These are phyloP conservation scores for Pascua guehoae DNA, from an alignment of 1,284 basidiomycete genomes.

Conservation along the genomic window DNA sequence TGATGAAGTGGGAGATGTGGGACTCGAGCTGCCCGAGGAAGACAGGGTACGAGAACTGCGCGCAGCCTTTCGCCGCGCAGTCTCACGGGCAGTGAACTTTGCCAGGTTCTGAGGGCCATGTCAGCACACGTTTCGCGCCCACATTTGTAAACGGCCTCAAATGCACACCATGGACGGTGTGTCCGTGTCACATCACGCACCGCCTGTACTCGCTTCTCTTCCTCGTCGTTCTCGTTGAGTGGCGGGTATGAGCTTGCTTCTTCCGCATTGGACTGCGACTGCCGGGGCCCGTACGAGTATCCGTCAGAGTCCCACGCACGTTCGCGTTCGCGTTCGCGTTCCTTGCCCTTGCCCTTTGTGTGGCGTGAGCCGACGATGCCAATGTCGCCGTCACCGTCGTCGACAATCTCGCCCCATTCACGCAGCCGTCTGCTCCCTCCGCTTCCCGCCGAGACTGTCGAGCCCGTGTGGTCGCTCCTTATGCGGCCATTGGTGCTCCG, in stretches of 20 bases:
- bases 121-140: slow-evolving; percentile 7
- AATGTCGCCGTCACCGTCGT: slow-evolving; percentile 23
- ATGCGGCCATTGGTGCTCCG: no score
- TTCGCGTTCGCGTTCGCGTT: slow-evolving; percentile 22
- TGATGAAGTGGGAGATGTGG: no score
- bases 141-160: no score
- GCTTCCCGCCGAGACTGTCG: slow-evolving; percentile 8
- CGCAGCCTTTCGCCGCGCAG: slow-evolving; percentile 40
- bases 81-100: slow-evolving; percentile 42
- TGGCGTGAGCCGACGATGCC: slow-evolving; percentile 6
- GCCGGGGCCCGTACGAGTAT: no score
- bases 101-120: slow-evolving; percentile 39
- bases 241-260: slow-evolving; percentile 39
- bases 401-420: not conserved
- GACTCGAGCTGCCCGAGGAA: slow-evolving; percentile 14
- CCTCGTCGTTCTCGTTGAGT: slow-evolving; percentile 39
- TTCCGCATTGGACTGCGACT: slow-evolving; percentile 14
- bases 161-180: not conserved
- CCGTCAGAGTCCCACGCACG: slow-evolving; percentile 8
- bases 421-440: slow-evolving; percentile 1
- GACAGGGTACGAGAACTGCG: slow-evolving; percentile 25
- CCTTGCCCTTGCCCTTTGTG: slow-evolving; percentile 25
- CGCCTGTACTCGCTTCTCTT: slow-evolving; percentile 44
- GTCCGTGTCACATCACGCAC: slow-evolving; percentile 24
- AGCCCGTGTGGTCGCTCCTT: no score